Evolutionary conservation across 2,329 filamentous ascomycete genomes (phyloP).

Genomic region (Neonectria punicea): DNA sequence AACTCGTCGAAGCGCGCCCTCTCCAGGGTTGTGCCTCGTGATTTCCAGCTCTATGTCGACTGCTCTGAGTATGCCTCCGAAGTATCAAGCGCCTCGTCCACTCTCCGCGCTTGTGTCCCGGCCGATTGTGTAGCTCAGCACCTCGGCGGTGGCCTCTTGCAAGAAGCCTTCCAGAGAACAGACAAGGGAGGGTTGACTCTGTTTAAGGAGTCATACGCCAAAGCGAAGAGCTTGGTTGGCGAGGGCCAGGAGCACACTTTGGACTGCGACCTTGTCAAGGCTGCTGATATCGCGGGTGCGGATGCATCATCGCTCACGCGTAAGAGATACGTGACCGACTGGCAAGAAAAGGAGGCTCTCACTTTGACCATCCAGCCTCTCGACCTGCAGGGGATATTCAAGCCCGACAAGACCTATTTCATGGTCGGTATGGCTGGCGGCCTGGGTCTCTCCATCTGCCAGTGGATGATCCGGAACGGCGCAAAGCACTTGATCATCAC

Average conservation of each 20-base stretch:
- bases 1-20: conserved; percentile 14
- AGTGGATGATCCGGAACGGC: conserved; percentile 50
- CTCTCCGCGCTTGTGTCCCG: background rate
- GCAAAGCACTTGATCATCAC: conserved; percentile 49
- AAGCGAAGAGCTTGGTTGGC: background rate
- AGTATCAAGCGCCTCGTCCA: background rate
- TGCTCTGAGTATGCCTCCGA: background rate
- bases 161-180: background rate
- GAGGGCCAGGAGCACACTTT: background rate
- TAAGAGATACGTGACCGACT: conserved; percentile 17
- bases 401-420: conserved; percentile 45
- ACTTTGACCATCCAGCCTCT: conserved; percentile 20
- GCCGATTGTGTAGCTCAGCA: background rate
- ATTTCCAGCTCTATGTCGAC: conserved; percentile 13
- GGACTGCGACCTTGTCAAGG: conserved; percentile 1
- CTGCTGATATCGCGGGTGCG: conserved; percentile 7
- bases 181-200: background rate
- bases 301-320: conserved; percentile 2
- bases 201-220: conserved; percentile 1
- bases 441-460: conserved; percentile 49
- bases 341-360: conserved; percentile 11
- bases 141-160: conserved; percentile 3
- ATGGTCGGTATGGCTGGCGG: conserved; percentile 47
- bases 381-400: conserved; percentile 26
- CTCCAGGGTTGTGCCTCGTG: background rate